A percentile compares a stretch with the other conserved stretches of the same genome.
Conservation (phyloP, 1,139 yeast species). For the Chernovozyma aurita region DNA sequence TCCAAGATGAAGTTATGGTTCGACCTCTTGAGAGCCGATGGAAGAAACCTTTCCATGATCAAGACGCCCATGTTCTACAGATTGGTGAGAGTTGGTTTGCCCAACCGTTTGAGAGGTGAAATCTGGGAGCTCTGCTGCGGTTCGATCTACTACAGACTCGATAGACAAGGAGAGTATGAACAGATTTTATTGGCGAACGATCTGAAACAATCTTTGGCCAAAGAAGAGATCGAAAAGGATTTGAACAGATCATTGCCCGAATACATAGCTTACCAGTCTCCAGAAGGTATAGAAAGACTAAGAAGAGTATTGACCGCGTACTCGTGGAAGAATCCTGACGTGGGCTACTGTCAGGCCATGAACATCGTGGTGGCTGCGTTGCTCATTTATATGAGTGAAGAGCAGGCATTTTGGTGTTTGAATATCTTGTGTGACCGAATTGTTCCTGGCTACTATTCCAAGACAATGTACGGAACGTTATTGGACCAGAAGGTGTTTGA, state of each 20-base stretch:
- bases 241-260: conserved; percentile 92
- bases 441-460: conserved; percentile 94
- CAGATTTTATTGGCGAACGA: conserved; percentile 54
- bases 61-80: conserved; percentile 76
- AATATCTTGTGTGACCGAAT: conserved; percentile 76
- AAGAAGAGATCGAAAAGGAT: conserved; percentile 96
- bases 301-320: conserved; percentile 89
- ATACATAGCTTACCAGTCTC: conserved; percentile 85
- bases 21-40: conserved; percentile 78
- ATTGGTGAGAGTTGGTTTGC: conserved; percentile 83
- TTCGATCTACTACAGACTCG: conserved; percentile 69
- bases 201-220: conserved; percentile 70
- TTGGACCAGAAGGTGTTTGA: conserved; percentile 94
- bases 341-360: conserved; percentile 99
- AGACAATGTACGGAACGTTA: conserved; percentile 95
- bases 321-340: conserved; percentile 95
- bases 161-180: conserved; percentile 57
- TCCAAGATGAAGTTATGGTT: conserved; percentile 91
- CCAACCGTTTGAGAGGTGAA: conserved; percentile 90
- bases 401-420: conserved; percentile 95
- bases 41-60: conserved; percentile 74
- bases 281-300: conserved; percentile 79
- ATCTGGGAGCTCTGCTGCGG: conserved; percentile 94
- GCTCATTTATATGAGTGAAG: conserved; percentile 91
- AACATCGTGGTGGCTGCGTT: conserved; percentile 94